phyloP scores from a whole-genome alignment of 202 grass and related monocot species.

The Thinopyrum obtusiflorum region DNA sequence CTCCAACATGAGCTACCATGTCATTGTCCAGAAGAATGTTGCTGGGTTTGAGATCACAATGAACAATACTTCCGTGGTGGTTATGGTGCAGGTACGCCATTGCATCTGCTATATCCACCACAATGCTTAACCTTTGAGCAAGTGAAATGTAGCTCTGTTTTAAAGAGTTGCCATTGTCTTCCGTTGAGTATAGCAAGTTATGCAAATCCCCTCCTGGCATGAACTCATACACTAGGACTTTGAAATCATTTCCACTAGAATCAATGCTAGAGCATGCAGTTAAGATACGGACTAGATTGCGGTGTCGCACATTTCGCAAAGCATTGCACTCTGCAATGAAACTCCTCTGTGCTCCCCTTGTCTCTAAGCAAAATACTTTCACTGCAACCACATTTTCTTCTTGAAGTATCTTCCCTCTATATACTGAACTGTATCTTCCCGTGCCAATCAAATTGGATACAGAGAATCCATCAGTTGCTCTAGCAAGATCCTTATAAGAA shows the following conservation, averaged over 20 bases:
- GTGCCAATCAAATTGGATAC: neutral
- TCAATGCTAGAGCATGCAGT: conserved; percentile 11
- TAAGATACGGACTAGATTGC: neutral
- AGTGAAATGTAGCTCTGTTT: neutral
- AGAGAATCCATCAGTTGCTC: conserved; percentile 2
- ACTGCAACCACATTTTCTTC: neutral
- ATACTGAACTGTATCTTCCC: conserved; percentile 14
- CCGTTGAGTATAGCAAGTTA: neutral
- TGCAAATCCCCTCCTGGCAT: neutral
- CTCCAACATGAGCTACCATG: conserved; percentile 19
- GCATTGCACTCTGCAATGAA: conserved; percentile 6
- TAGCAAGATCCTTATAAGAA: conserved; percentile 1
- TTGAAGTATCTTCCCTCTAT: neutral
- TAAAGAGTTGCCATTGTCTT: neutral
- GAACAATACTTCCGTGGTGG: neutral
- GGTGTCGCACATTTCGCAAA: neutral
- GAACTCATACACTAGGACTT: neutral
- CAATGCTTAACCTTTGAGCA: neutral
- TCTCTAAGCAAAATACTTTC: conserved; percentile 3
- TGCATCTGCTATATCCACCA: neutral
- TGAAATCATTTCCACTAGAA: neutral
- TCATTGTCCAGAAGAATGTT: conserved; percentile 8
- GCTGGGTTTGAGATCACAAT: conserved; percentile 1
- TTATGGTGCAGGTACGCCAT: neutral
- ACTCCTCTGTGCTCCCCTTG: neutral